Evolutionary conservation across 257 asterid genomes (phyloP).

Genomic region (Osmanthus fragrans): DNA sequence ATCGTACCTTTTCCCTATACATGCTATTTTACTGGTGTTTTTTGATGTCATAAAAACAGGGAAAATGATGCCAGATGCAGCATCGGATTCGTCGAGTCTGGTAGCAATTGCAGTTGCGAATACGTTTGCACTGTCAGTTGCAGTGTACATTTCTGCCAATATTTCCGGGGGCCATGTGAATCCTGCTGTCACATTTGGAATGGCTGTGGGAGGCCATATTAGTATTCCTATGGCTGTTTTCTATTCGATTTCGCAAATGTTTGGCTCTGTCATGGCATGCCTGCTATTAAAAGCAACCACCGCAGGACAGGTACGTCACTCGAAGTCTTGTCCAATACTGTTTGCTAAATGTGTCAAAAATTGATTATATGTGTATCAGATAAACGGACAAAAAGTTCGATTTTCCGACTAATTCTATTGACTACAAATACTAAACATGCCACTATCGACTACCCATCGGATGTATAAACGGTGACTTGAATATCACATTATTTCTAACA

Average conservation of each 20-base stretch:
- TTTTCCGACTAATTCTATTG: too few species aligned
- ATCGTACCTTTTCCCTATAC: not conserved
- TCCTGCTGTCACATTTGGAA: slow-evolving; percentile 84
- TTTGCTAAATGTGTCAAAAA: not conserved
- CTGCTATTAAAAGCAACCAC: slow-evolving; percentile 55
- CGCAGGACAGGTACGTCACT: slow-evolving; percentile 45
- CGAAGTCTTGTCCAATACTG: too few species aligned
- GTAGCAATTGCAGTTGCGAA: slow-evolving; percentile 52
- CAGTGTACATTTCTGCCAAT: slow-evolving; percentile 57
- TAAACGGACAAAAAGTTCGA: not conserved
- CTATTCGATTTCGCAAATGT: slow-evolving; percentile 69
- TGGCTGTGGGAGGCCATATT: slow-evolving; percentile 77
- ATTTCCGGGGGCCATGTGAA: slow-evolving; percentile 87
- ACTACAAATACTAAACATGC: not conserved
- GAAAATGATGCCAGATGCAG: slow-evolving; percentile 42
- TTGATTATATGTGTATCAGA: not conserved
- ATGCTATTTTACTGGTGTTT: not conserved
- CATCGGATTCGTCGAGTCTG: slow-evolving; percentile 46
- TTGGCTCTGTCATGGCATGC: slow-evolving; percentile 79
- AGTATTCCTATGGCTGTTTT: slow-evolving; percentile 59
- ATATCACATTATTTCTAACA: not conserved
- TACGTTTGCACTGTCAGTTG: slow-evolving; percentile 59
- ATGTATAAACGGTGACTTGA: not conserved
- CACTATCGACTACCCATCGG: not conserved
- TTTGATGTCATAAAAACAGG: slow-evolving; percentile 30